Base-by-base conservation (phyloP, 2,329 filamentous ascomycete genomes). In the Aspergillus pseudoviridinutans region DNA sequence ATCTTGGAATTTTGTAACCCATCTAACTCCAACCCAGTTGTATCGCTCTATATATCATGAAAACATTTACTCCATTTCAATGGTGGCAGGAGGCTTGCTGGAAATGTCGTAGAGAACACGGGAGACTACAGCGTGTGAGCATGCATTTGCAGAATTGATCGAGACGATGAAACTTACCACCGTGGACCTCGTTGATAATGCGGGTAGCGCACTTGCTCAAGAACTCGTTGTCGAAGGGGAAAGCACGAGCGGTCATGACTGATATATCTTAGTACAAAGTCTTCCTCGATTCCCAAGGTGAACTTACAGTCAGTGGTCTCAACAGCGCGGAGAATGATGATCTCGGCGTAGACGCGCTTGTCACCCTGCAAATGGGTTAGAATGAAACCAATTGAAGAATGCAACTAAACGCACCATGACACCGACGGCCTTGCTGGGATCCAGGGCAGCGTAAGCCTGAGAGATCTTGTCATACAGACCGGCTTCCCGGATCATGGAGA, bases 181-280 rank as follows among this genome's bases (percentile, higher is more conserved):
- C 89, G 53, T 87, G 79, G 1, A 92, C 87, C 74, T 91, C 87
- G 67, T 91, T 93, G 58, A 89, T 84, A 66, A 92, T 92, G 58
- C 87, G 79, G 14, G 80, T 83, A 49, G 82, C 82, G 28, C 91
- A 85, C 58, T 78, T 78, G 74, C 85, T 84, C 63, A 92, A 77
- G 68, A 91, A 86, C 29, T 80, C 78, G 61, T 82, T 82, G 53
- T 83, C 78, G 66, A 90, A 91, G 44, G 84, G 80, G 72, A 83
- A 91, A 57, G 84, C 83, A 70, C 90, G 83, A 25, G 88, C 88
- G 1, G 84, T 90, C 89, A 92, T 92, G 73, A 90, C 59, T 61
- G 20, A 5, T 1, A 20, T 24, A 10, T 27, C 49, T 53, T 42
- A 47, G 44, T n/a, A 29, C 14, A 22, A 27, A 22, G 12, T 22